phyloP scores from a whole-genome alignment of 345 rosid genomes.

The Turritis glabra region DNA sequence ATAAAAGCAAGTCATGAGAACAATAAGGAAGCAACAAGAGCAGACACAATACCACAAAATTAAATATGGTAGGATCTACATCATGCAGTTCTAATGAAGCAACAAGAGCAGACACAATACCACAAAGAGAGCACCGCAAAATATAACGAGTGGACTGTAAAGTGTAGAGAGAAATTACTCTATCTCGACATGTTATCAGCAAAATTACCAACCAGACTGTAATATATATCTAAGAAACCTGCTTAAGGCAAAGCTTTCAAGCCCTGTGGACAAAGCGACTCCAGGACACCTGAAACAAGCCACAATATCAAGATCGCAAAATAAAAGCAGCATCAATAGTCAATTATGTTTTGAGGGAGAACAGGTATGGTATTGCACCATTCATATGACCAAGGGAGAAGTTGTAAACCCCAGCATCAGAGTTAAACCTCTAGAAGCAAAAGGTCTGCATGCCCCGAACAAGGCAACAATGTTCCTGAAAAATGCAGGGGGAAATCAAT shows the following conservation, averaged over 20 bases:
- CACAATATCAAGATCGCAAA: slow-evolving; percentile 24
- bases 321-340: neutral
- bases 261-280: slow-evolving; percentile 20
- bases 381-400: slow-evolving; percentile 28
- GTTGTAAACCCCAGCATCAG: slow-evolving; percentile 47
- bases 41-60: neutral
- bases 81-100: slow-evolving; percentile 9
- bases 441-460: slow-evolving; percentile 44
- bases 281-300: slow-evolving; percentile 40
- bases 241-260: slow-evolving; percentile 30
- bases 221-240: slow-evolving; percentile 18
- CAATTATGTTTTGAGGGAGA: slow-evolving; percentile 23
- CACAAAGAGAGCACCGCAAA: neutral
- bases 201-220: slow-evolving; percentile 4
- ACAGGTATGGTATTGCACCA: slow-evolving; percentile 38
- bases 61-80: neutral
- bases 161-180: neutral
- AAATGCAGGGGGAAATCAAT: slow-evolving; percentile 56
- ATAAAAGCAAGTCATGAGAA: slow-evolving; percentile 18
- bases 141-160: neutral
- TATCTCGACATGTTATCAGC: slow-evolving; percentile 11
- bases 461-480: slow-evolving; percentile 56
- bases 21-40: slow-evolving; percentile 9
- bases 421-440: slow-evolving; percentile 48
- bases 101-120: neutral